A percentile compares a stretch with the other conserved stretches of the same genome.
These are phyloP conservation scores for Talaromyces funiculosus DNA, from an alignment of 2,329 filamentous ascomycete species.

Conservation along the genomic window DNA sequence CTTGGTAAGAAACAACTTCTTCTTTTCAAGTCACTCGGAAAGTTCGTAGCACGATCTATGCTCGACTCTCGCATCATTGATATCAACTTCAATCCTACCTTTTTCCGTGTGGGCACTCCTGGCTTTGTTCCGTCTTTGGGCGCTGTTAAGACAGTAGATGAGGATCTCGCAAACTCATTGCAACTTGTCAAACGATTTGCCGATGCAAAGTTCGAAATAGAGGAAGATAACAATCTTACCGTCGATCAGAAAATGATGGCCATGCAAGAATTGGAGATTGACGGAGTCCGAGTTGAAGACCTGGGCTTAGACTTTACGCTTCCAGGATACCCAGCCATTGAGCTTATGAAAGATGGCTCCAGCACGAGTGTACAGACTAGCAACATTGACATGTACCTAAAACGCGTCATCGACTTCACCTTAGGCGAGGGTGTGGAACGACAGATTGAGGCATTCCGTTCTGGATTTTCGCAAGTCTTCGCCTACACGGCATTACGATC, in stretches of 20 bases:
- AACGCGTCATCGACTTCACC: constrained; percentile 86
- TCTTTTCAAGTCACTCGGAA: constrained; percentile 87
- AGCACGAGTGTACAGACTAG: constrained; percentile 75
- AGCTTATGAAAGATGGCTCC: constrained; percentile 69
- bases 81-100: constrained; percentile 92
- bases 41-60: constrained; percentile 97
- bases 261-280: constrained; percentile 64
- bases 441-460: constrained; percentile 85
- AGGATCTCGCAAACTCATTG: constrained; percentile 76
- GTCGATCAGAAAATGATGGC: constrained; percentile 65
- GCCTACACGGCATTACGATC: constrained; percentile 86
- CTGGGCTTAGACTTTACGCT: constrained; percentile 90
- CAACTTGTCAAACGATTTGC: constrained; percentile 83
- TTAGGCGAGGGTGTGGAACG: constrained; percentile 79
- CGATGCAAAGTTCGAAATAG: constrained; percentile 73
- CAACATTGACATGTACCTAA: constrained; percentile 84
- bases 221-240: constrained; percentile 62
- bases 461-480: constrained; percentile 92
- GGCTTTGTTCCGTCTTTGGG: constrained; percentile 77
- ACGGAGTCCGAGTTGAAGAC: constrained; percentile 76
- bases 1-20: constrained; percentile 83
- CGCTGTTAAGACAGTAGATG: constrained; percentile 82
- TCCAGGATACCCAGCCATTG: constrained; percentile 82
- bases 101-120: constrained; percentile 78
- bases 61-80: constrained; percentile 97